Conservation (phyloP, 345 rosid species). For the Populus tremula region DNA sequence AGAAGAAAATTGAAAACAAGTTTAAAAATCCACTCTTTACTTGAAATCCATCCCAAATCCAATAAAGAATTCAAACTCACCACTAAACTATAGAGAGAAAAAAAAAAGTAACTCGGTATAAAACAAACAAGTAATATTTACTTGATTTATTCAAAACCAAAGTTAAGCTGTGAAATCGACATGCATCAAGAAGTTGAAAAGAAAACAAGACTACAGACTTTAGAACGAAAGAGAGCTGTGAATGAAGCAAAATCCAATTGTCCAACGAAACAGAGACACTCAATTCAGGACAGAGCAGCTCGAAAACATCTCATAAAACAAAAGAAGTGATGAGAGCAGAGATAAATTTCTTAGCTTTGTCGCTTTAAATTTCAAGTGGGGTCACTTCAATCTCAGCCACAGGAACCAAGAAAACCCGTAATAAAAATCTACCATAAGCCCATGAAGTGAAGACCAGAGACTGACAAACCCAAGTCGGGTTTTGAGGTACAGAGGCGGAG, state of each 20-base stretch:
- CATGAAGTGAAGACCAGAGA: neutral
- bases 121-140: too few relatives aligned
- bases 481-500: neutral
- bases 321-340: neutral
- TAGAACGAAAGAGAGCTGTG: neutral
- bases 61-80: neutral
- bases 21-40: neutral
- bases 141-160: neutral
- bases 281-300: neutral
- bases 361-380: constrained; percentile 10
- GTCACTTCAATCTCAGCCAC: constrained; percentile 20
- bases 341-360: neutral
- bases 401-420: neutral
- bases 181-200: neutral
- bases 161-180: neutral
- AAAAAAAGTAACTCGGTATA: neutral
- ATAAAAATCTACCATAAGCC: neutral
- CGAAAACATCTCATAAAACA: neutral
- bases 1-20: neutral
- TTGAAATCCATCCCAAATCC: neutral
- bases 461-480: neutral
- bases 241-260: neutral
- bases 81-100: neutral
- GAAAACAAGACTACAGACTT: neutral
- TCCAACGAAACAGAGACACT: neutral